Percentiles rank a stretch among this genome's conserved stretches.
These are phyloP conservation scores for Penicillium samsonianum DNA, from an alignment of 495 filamentous ascomycete species.

Conservation along the genomic window DNA sequence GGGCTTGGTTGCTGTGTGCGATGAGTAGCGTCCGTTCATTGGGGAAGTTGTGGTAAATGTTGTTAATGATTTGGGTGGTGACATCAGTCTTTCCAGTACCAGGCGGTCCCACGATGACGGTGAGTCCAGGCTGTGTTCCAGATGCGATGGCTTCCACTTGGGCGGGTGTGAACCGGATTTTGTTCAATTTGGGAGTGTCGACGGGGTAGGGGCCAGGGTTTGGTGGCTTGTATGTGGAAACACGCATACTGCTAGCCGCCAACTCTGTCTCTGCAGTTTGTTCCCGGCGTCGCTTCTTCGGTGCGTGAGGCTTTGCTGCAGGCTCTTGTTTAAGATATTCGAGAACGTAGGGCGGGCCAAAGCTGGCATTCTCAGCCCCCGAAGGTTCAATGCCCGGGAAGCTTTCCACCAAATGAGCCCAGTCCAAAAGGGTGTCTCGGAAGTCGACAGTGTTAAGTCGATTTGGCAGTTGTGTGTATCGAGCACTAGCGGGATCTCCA, in stretches of 20 bases:
- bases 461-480: constrained; percentile 81
- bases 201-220: constrained; percentile 91
- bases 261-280: constrained; percentile 64
- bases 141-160: constrained; percentile 93
- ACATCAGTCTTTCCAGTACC: constrained; percentile 99
- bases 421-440: constrained; percentile 91
- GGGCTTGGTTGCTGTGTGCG: constrained; percentile 95
- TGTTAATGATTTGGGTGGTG: constrained; percentile 97
- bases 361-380: constrained; percentile 68
- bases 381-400: constrained; percentile 81
- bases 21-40: constrained; percentile 88
- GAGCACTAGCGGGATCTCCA: constrained; percentile 85
- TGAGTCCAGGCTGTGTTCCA: constrained; percentile 91
- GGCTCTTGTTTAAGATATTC: constrained; percentile 56
- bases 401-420: constrained; percentile 89
- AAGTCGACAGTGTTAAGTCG: constrained; percentile 78
- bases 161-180: constrained; percentile 82
- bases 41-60: constrained; percentile 98
- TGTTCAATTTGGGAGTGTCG: constrained; percentile 82
- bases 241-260: constrained; percentile 65
- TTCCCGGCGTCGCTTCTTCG: constrained; percentile 80
- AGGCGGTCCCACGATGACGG: constrained; percentile 91
- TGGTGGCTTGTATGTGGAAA: constrained; percentile 88
- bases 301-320: constrained; percentile 49
- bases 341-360: constrained; percentile 84